These are phyloP conservation scores for Colletotrichum camelliae DNA, from an alignment of 2,329 filamentous ascomycete genomes.

Conservation along the genomic window DNA sequence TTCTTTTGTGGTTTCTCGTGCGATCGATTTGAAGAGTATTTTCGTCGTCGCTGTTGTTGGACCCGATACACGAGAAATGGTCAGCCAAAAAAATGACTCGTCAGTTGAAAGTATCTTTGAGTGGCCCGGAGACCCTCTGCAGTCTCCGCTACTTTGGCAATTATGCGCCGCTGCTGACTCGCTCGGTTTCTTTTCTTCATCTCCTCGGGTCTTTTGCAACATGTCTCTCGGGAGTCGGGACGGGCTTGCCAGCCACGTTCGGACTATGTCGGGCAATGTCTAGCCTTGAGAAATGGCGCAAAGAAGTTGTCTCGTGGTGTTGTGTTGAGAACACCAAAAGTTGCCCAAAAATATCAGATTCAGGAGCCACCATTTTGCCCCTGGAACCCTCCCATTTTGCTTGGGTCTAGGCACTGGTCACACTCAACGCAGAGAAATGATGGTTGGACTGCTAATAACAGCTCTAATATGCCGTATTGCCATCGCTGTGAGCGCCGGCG, in stretches of 20 bases:
- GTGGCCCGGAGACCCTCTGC: neutral
- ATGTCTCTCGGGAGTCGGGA: conserved; percentile 11
- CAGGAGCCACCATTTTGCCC: neutral
- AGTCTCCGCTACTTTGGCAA: neutral
- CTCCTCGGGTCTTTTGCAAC: neutral
- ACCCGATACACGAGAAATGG: neutral
- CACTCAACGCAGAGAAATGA: neutral
- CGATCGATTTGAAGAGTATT: neutral
- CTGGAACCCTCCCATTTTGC: neutral
- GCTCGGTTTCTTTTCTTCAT: neutral
- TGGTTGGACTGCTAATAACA: neutral
- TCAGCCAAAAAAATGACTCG: neutral
- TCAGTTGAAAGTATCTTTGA: neutral
- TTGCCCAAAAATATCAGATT: neutral
- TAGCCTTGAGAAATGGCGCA: neutral
- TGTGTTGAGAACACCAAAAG: neutral
- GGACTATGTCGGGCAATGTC: neutral
- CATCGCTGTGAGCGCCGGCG: neutral
- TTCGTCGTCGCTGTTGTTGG: neutral
- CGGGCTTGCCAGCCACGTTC: conserved; percentile 1
- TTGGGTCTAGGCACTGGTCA: neutral
- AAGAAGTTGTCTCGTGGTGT: neutral
- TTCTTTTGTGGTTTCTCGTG: neutral
- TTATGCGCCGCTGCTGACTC: neutral
- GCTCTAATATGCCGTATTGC: neutral